Base-by-base conservation (phyloP, 1,284 basidiomycete species). In the Coniophora puteana region DNA sequence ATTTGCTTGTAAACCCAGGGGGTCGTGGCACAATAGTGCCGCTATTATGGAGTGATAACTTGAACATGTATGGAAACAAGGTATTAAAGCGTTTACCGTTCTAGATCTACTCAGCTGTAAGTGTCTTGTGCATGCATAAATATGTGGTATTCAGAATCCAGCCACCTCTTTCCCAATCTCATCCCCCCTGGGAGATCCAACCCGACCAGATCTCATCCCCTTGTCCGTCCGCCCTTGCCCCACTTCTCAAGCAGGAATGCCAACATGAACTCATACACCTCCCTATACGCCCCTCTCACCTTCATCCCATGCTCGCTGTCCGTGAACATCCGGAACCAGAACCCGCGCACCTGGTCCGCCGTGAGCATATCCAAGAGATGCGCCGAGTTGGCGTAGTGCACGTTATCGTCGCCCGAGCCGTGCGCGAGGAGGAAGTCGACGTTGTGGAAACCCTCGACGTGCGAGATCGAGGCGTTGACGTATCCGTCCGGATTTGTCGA, bases 291-390 rank as follows among this genome's bases (percentile, higher is more conserved):
- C 3, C 85, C 88, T 34, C 93, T 70, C 44, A 66, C 76, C 16
- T 48, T 59, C 46, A 96, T 93, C 16, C 68, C 59, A 55, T 96
- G 92, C 58, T 91, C 87, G 53, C 91, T 92, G 63, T 99, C 95
- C 20, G 92, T 92, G 65, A 98, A 99, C 88, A 96, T 91, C 57
- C 94, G 78, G 65, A 97, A 96, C 53, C 84, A 72, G 67, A 87
- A 98, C 28, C 78, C 78, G 47, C 88, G 72, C 25, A 97, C 78
- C 41, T 82, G 68, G 14, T 72, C 78, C 52, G 72, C 71, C 0
- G 93, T 97, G 50, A 99, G 76, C 78, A 94, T 89, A 62, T 98
- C 95, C 34, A 98, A 65, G 52, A 98, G 58, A 53, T 89, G 88
- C 4, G 93, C 93, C 43, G 87, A 85, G 65, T 98, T 95, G 27